These are phyloP conservation scores for Myochromella boudieri DNA, from an alignment of 768 basidiomycete genomes.

Conservation along the genomic window DNA sequence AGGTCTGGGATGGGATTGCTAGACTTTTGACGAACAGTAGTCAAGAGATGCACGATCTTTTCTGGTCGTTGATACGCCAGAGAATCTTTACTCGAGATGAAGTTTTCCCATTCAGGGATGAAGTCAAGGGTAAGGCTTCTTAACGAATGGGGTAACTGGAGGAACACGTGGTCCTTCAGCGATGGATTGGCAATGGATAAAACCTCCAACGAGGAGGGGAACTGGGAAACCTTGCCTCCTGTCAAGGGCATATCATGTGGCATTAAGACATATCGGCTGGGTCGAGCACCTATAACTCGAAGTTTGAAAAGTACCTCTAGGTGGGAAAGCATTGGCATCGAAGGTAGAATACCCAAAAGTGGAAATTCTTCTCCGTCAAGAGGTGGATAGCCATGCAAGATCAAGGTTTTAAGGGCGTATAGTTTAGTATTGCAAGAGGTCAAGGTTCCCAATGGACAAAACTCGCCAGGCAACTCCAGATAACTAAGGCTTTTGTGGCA, in stretches of 20 bases:
- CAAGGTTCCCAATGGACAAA: constrained; percentile 6
- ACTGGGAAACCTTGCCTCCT: constrained; percentile 3
- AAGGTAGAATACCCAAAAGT: constrained; percentile 10
- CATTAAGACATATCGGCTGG: constrained; percentile 11
- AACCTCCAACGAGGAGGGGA: constrained; percentile 8
- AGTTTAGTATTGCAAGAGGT: constrained; percentile 1
- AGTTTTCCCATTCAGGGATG: constrained; percentile 16
- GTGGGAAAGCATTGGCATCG: constrained; percentile 8
- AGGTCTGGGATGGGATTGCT: not conserved
- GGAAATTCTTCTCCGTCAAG: constrained; percentile 8
- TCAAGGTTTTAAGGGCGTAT: constrained; percentile 7
- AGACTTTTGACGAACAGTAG: constrained; percentile 1
- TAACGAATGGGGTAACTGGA: constrained; percentile 8
- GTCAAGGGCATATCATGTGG: not conserved
- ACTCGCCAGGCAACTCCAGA: constrained; percentile 17
- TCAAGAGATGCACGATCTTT: constrained; percentile 6
- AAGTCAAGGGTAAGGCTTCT: constrained; percentile 15
- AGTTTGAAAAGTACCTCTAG: constrained; percentile 12
- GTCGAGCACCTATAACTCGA: constrained; percentile 12
- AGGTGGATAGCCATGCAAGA: constrained; percentile 14
- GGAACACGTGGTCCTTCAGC: constrained; percentile 11
- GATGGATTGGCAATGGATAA: constrained; percentile 12
- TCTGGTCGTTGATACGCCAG: constrained; percentile 15
- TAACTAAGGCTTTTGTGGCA: constrained; percentile 9
- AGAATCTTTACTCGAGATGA: constrained; percentile 14